These are phyloP conservation scores for Jaenimonas drosophilae DNA, from an alignment of 208 protist species.

Conservation along the genomic window DNA sequence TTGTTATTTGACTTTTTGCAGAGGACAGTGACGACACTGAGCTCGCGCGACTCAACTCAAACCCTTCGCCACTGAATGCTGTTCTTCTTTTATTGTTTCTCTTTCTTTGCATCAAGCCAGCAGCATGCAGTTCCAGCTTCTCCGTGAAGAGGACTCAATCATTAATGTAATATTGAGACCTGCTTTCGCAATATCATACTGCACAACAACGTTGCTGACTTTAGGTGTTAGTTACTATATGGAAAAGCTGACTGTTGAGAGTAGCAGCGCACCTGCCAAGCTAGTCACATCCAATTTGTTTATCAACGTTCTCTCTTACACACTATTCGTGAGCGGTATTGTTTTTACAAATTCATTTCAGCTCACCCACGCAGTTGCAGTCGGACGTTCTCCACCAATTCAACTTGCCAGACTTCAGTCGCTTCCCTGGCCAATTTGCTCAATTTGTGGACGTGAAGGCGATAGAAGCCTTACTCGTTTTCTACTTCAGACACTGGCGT, in stretches of 20 bases:
- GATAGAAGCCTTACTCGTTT: slow-evolving; percentile 22
- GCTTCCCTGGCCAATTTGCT: slow-evolving; percentile 19
- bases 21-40: neutral
- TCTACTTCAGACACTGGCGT: slow-evolving; percentile 17
- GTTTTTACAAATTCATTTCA: slow-evolving; percentile 21
- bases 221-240: slow-evolving; percentile 26
- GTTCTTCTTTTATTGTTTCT: neutral
- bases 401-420: slow-evolving; percentile 11
- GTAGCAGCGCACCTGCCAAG: slow-evolving; percentile 16
- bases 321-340: slow-evolving; percentile 14
- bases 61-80: too few species aligned
- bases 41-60: too few species aligned
- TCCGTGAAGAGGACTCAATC: slow-evolving; percentile 30
- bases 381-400: slow-evolving; percentile 24
- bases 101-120: slow-evolving; percentile 3
- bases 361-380: slow-evolving; percentile 24
- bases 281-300: slow-evolving; percentile 13
- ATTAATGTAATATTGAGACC: slow-evolving; percentile 24
- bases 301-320: slow-evolving; percentile 25
- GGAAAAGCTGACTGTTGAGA: slow-evolving; percentile 24
- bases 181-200: slow-evolving; percentile 24
- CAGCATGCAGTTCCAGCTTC: slow-evolving; percentile 20
- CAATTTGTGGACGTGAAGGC: slow-evolving; percentile 19
- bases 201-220: slow-evolving; percentile 17
- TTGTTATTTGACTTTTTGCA: neutral